Conservation (phyloP, 1,284 basidiomycete species). For the Rhodofomes roseus region DNA sequence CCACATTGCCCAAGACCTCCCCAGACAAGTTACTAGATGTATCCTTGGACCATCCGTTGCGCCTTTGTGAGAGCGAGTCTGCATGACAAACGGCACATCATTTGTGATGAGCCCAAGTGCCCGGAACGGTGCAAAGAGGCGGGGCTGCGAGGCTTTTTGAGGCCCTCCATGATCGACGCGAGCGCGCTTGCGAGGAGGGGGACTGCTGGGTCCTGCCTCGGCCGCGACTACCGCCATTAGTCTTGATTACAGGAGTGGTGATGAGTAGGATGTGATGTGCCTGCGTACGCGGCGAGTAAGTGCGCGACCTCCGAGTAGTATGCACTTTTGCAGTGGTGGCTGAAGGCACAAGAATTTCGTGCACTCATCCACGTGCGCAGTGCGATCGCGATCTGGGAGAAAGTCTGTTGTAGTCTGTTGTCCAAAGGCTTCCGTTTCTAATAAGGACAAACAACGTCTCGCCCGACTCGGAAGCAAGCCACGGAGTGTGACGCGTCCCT, state of each 20-base stretch:
- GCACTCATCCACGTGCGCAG: not conserved
- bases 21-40: slow-evolving; percentile 86
- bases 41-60: slow-evolving; percentile 79
- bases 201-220: slow-evolving; percentile 13
- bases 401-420: slow-evolving; percentile 11
- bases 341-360: not conserved
- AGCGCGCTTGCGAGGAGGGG: slow-evolving; percentile 31
- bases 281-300: no score
- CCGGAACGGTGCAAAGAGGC: slow-evolving; percentile 92
- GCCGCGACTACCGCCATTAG: slow-evolving; percentile 23
- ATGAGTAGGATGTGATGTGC: slow-evolving; percentile 9
- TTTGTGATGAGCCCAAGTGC: slow-evolving; percentile 93
- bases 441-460: slow-evolving; percentile 19
- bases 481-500: not conserved
- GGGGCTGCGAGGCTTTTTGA: slow-evolving; percentile 27
- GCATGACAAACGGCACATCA: slow-evolving; percentile 86
- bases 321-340: slow-evolving; percentile 14
- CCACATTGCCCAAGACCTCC: slow-evolving; percentile 94
- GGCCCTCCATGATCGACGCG: slow-evolving; percentile 25
- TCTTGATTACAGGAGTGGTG: not conserved
- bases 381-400: not conserved
- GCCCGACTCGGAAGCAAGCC: not conserved
- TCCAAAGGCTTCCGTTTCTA: slow-evolving; percentile 21
- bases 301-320: no score
- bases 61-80: slow-evolving; percentile 85